Evolutionary conservation across 1,139 yeast species (phyloP).

Genomic region (Saccharomyces uvarum): DNA sequence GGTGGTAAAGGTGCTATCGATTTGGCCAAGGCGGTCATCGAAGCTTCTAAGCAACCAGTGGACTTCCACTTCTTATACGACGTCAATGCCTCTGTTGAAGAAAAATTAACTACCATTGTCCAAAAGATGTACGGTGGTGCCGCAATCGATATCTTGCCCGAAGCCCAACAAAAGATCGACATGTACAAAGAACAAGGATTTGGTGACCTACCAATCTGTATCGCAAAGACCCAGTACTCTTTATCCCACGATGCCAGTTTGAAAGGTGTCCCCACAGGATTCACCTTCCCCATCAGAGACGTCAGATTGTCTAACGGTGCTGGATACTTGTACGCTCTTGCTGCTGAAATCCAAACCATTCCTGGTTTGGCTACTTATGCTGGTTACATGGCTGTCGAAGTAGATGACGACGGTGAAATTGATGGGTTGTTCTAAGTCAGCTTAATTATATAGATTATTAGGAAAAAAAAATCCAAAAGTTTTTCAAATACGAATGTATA

Average conservation of each 20-base stretch:
- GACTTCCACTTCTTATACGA: constrained; percentile 54
- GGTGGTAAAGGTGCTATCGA: constrained; percentile 72
- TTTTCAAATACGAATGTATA: neutral
- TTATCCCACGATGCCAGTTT: constrained; percentile 87
- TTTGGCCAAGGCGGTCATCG: constrained; percentile 61
- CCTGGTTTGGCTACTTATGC: constrained; percentile 96
- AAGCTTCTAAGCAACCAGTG: constrained; percentile 42
- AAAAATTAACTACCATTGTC: constrained; percentile 63
- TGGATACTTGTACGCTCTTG: constrained; percentile 91
- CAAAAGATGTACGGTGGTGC: constrained; percentile 91
- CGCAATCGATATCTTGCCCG: constrained; percentile 76
- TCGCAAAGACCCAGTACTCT: constrained; percentile 96
- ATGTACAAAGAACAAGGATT: constrained; percentile 85
- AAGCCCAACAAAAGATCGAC: constrained; percentile 78
- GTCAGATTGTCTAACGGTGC: constrained; percentile 94
- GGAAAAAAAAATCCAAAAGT: neutral
- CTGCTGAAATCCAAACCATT: constrained; percentile 94
- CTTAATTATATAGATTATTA: neutral
- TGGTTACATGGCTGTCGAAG: constrained; percentile 96
- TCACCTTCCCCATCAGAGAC: constrained; percentile 89
- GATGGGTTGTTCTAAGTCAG: constrained; percentile 71
- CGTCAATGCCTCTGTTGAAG: constrained; percentile 52
- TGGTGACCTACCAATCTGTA: constrained; percentile 87
- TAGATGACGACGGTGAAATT: constrained; percentile 85
- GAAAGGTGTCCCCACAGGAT: constrained; percentile 93